Conservation (phyloP, 2,329 filamentous ascomycete species). For the Calonectria crousiana region DNA sequence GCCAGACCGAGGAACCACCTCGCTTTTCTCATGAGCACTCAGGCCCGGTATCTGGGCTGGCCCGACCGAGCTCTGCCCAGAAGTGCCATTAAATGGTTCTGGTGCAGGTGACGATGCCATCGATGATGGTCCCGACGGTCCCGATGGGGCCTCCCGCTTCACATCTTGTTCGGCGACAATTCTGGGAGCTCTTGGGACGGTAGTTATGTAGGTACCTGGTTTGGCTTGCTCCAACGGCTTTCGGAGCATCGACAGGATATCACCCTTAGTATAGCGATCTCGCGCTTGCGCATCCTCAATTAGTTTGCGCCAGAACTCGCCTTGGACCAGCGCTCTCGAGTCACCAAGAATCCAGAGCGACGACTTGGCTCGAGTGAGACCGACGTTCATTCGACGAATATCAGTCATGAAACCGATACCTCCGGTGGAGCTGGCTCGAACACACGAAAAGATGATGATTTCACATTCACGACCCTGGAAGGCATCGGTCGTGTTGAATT, state of each 20-base stretch:
- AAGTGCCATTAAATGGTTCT: constrained; percentile 22
- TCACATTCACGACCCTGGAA: constrained; percentile 98
- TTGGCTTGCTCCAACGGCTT: constrained; percentile 55
- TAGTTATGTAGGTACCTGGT: constrained; percentile 37
- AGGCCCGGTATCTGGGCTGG: constrained; percentile 35
- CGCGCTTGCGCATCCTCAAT: constrained; percentile 84
- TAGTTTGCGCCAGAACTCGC: constrained; percentile 90
- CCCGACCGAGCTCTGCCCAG: constrained; percentile 7
- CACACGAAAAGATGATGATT: constrained; percentile 98
- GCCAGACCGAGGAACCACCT: constrained; percentile 40
- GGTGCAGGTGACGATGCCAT: constrained; percentile 26
- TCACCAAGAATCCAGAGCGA: constrained; percentile 97
- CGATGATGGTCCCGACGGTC: constrained; percentile 21
- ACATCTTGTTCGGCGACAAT: constrained; percentile 20
- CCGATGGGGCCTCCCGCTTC: constrained; percentile 36
- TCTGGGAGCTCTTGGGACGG: not conserved
- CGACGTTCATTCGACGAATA: constrained; percentile 99
- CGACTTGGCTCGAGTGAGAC: constrained; percentile 94
- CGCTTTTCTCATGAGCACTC: constrained; percentile 24
- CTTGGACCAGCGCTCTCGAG: constrained; percentile 85
- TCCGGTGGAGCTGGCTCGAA: constrained; percentile 90
- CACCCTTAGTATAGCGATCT: constrained; percentile 80
- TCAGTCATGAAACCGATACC: constrained; percentile 99
- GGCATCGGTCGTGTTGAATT: constrained; percentile 99
- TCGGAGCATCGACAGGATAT: constrained; percentile 63